These are phyloP conservation scores for Daldinia decipiens DNA, from an alignment of 495 filamentous ascomycete genomes.

Conservation along the genomic window DNA sequence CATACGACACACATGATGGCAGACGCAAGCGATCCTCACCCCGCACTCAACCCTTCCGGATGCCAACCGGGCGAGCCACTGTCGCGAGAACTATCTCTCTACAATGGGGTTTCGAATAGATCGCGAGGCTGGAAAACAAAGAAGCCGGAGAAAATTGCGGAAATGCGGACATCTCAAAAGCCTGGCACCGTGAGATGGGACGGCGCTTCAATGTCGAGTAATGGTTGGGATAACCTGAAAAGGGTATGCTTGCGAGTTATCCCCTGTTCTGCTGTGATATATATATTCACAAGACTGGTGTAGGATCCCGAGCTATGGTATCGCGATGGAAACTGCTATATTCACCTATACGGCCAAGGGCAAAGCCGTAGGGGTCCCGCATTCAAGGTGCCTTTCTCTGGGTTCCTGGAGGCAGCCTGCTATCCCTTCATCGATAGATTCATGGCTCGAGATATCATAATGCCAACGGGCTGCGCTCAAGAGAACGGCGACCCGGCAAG, in stretches of 20 bases:
- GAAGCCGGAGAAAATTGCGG: conserved; percentile 35
- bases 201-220: conserved; percentile 59
- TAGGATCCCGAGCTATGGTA: conserved; percentile 73
- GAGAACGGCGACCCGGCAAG: conserved; percentile 36
- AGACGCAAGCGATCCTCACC: conserved; percentile 10
- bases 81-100: conserved; percentile 27
- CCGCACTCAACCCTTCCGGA: background rate
- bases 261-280: background rate
- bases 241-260: conserved; percentile 53
- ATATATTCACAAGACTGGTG: background rate
- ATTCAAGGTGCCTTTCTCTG: conserved; percentile 64
- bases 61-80: conserved; percentile 8
- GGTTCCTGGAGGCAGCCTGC: conserved; percentile 62
- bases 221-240: conserved; percentile 64
- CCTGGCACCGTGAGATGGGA: conserved; percentile 63
- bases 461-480: conserved; percentile 20
- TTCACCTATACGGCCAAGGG: conserved; percentile 69
- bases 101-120: conserved; percentile 43
- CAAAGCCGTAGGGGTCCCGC: conserved; percentile 69
- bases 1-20: conserved; percentile 8
- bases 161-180: conserved; percentile 32
- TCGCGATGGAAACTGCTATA: conserved; percentile 68
- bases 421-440: conserved; percentile 63
- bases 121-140: conserved; percentile 43
- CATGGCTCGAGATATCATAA: conserved; percentile 46